Conservation (phyloP, 1,139 yeast species). For the Hyphopichia buzzinii region DNA sequence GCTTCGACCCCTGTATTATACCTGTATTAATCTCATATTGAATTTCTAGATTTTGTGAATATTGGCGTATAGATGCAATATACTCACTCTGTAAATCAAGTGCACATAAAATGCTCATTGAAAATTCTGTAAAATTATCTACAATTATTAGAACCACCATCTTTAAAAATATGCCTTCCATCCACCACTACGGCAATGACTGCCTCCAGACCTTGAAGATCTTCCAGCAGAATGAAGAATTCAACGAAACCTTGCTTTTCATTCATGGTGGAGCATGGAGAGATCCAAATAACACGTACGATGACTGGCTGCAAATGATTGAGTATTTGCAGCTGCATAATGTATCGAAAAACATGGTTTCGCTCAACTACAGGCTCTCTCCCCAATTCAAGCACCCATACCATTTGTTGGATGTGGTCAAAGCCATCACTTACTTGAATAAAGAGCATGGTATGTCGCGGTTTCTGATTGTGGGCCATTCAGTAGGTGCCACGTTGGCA, state of each 20-base stretch:
- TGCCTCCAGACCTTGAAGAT: constrained; percentile 24
- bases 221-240: constrained; percentile 13
- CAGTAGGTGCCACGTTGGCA: constrained; percentile 76
- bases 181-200: no score
- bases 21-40: no score
- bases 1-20: no score
- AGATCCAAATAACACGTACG: constrained; percentile 59
- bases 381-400: constrained; percentile 63
- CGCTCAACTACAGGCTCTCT: constrained; percentile 68
- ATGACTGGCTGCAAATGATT: constrained; percentile 50
- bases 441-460: constrained; percentile 12
- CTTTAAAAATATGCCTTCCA: no score
- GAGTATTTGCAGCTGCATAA: constrained; percentile 9
- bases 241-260: constrained; percentile 36
- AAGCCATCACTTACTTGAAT: constrained; percentile 38
- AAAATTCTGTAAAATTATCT: no score
- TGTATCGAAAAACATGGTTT: constrained; percentile 21
- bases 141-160: no score
- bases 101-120: no score
- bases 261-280: constrained; percentile 94
- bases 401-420: constrained; percentile 57
- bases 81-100: no score
- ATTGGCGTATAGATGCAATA: no score
- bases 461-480: constrained; percentile 62
- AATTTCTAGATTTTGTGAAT: no score